Evolutionary conservation across 345 rosid species (phyloP), one percentile per base, ranked within the genome.

Genomic region (Brassica carinata): DNA sequence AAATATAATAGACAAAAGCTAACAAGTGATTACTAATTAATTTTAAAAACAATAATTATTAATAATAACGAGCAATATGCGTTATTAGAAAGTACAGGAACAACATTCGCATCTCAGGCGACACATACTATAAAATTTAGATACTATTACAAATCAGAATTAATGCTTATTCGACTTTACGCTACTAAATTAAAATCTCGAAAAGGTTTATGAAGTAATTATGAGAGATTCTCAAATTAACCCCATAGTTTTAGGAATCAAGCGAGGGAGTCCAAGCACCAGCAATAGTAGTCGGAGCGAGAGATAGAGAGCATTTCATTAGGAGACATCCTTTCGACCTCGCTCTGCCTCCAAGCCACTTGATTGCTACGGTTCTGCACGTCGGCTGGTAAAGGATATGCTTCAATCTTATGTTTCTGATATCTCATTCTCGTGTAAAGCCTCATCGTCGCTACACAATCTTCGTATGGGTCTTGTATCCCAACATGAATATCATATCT

Each of bases 391-490:
- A 90, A 84, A 27, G 97, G 94, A 64, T 79, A 78, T 23, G 88
- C 87, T 83, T 95, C 92, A 18, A 72, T 84, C 78, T 3, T 57
- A 72, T 95, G 99, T 17, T 9, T 84, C 80, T 90, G 98, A 8
- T 79, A 83, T 83, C 89, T 88, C 99, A 93, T 95, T 83, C 98
- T 88, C 81, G 72, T 83, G 87, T 95, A 95, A 69, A 95, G 92
- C 86, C 96, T 90, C 99, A 93, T 89, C 30, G 94, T 83, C 8
- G 97, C 98, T 10, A 89, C 97, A 69, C 98, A 89, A 67, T 95
- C 98, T 45, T 95, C 98, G 7, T 84, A 95, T 0, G 99, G 98
- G 23, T 90, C 89, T 87, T 93, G 97, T 64, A 86, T 85, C 2
- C 95, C 95, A 33, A 67, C 82, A 81, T 92, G 94, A 77, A 93